Base-by-base conservation (phyloP, 768 basidiomycete genomes). In the Suillus tomentosus region DNA sequence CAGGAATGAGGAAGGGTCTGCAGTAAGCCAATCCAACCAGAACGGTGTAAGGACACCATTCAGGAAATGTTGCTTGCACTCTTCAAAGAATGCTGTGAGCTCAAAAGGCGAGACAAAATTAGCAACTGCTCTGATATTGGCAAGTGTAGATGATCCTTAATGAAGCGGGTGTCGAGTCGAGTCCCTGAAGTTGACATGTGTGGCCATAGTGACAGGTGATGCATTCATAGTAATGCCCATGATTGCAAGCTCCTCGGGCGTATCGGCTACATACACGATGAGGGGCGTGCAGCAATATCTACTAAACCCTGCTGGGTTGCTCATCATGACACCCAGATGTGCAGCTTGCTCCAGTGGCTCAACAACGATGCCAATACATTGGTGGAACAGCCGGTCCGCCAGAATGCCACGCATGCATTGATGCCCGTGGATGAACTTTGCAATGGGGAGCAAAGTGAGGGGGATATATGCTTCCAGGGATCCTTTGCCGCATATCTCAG, bases 1-100 rank as follows among this genome's bases (percentile, higher is more conserved):
- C 11, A 81, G 68, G 62, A 80, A 79, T 1, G 39, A 27, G 27
- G 27, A 62, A 10, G 77, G 78, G 50, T 78, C 69, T 5, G 75
- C 70, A 9, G 77, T 59, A 3, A 70, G 61, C 27, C 27, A 27
- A 27, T 27, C 27, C 27, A 27, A 27, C 27, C 27, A 27, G 27
- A 27, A 27, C 0, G 27, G 27, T 27, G 27, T 27, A 27, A 27
- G 27, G 27, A 27, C 27, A 27, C 27, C 3, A 27, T 27, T 27
- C 27, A 27, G 27, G 27, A 27, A 27, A 27, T 27, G 3, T 27
- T 27, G 27, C 27, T 27, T 27, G 27, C 27, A 27, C 27, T 27
- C 27, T 27, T 27, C 27, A 4, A 27, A 27, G 27, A 27, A 27
- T 27, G 27, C 27, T 4, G 27, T 27, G 27, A 27, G 27, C 27